These are phyloP conservation scores for Coemansia sp. DNA, from an alignment of 192 early-diverging fungal genomes.

Conservation along the genomic window DNA sequence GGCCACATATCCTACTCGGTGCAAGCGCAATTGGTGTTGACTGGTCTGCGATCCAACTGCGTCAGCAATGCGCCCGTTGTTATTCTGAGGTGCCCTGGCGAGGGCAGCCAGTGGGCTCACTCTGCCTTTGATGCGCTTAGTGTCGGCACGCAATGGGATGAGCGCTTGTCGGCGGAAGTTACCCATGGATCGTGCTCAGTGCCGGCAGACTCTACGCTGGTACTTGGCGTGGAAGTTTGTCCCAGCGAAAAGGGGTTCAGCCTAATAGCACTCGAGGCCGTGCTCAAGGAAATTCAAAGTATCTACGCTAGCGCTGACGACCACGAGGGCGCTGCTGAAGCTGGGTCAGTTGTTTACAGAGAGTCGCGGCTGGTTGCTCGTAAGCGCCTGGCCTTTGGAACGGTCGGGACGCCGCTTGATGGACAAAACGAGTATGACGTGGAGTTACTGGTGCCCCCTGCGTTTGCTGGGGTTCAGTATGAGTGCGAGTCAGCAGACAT, in stretches of 20 bases:
- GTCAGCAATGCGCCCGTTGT: not conserved
- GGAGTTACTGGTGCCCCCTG: not conserved
- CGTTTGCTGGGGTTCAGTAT: conserved; percentile 12
- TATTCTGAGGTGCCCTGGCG: conserved; percentile 18
- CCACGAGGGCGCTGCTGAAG: not conserved
- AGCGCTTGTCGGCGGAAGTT: conserved; percentile 5
- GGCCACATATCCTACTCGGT: conserved; percentile 15
- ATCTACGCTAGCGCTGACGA: not conserved
- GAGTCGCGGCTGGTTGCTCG: conserved; percentile 9
- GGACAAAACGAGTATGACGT: conserved; percentile 2
- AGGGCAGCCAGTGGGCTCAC: conserved; percentile 21
- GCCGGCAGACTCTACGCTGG: not conserved
- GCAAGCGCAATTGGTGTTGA: conserved; percentile 7
- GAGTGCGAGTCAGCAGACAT: conserved; percentile 7
- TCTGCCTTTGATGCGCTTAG: conserved; percentile 19
- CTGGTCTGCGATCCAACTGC: conserved; percentile 12
- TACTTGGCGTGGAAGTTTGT: conserved; percentile 1
- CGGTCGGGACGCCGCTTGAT: not conserved
- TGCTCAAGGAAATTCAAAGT: conserved; percentile 21
- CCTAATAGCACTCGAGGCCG: conserved; percentile 4
- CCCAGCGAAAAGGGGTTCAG: conserved; percentile 11
- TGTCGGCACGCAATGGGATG: conserved; percentile 12
- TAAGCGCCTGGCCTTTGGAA: conserved; percentile 10
- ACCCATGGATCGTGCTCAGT: conserved; percentile 4
- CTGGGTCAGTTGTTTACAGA: not conserved